Base-by-base conservation (phyloP, 164 flowering plant species). In the Nymphaea colorata region DNA sequence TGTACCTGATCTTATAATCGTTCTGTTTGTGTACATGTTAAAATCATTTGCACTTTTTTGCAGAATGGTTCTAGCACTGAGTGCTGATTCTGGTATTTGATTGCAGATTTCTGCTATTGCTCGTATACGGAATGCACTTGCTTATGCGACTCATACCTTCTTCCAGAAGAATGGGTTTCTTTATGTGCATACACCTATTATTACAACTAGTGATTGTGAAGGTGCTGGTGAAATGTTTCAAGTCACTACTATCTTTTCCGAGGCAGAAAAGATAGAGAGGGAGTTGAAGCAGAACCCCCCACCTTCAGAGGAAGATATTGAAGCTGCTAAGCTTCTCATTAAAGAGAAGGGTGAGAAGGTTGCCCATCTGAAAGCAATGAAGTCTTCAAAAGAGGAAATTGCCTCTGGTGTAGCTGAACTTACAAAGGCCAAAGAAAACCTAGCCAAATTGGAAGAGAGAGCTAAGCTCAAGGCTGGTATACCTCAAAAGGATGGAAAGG, bases 201-300 rank as follows among this genome's bases (percentile, higher is more conserved):
- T 93, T 69, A 93, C 96, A 51, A 93, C 98, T 15, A 89, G 97
- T 75, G 98, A 89, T 78, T 89, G 98, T 79, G 97, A 93, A 82
- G 97, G 96, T 76, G 98, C 98, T 69, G 98, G 98, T 69, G 97
- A 89, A 76, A 91, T 89, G 97, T 93, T 93, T 82, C 98, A 93
- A 85, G 97, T 86, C 41, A 93, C 98, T 5, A 91, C 96, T 11
- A 73, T 93, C 76, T 74, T 89, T 3, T 91, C 71, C 62, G 93
- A 88, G 25, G 80, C 93, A 6, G 97, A 91, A 45, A 93, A 80
- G 81, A 41, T 81, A 68, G 96, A 88, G 79, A 87, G 85, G 78
- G 97, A 93, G 61, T 79, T 93, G 67, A 79, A 77, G 43, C 75
- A 88, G 70, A 93, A 81, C 67, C 98, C 98, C 67, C 83, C 91